phyloP scores from a whole-genome alignment of 2,329 filamentous ascomycete species.

The Fusarium sp. region DNA sequence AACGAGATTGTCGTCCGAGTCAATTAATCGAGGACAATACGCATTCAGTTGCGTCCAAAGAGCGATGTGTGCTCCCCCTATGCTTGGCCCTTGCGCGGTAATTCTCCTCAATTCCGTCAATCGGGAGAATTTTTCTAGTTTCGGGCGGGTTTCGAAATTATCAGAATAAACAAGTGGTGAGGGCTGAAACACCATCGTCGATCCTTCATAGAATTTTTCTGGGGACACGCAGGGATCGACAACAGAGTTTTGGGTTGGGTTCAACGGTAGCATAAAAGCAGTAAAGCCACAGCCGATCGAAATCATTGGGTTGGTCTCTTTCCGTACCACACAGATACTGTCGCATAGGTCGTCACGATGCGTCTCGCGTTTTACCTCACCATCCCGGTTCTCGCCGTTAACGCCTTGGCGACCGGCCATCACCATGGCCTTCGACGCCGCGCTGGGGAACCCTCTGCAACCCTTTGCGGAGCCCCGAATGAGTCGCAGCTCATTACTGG shows the following conservation, averaged over 20 bases:
- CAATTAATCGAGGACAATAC: too few relatives aligned
- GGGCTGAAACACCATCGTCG: neutral
- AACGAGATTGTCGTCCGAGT: too few relatives aligned
- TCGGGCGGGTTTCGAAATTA: conserved; percentile 9
- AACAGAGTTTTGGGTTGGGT: neutral
- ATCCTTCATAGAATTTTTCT: conserved; percentile 3
- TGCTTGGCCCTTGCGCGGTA: neutral
- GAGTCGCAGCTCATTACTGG: conserved; percentile 30
- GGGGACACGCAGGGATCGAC: neutral
- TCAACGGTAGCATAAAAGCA: neutral
- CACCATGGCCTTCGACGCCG: neutral
- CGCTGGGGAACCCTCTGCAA: conserved; percentile 18
- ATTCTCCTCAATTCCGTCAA: neutral
- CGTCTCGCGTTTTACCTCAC: neutral
- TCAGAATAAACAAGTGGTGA: neutral
- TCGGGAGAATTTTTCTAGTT: neutral
- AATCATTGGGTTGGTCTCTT: neutral
- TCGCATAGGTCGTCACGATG: neutral
- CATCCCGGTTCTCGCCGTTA: conserved; percentile 1
- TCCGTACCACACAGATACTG: neutral
- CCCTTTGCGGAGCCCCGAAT: conserved; percentile 32
- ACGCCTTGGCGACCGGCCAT: neutral
- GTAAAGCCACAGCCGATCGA: neutral
- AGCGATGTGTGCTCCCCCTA: neutral
- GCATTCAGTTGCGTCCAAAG: too few relatives aligned